A percentile compares a stretch with the other conserved stretches of the same genome.
phyloP scores from a whole-genome alignment of 768 basidiomycete species.

The Stropharia rugosoannulata region DNA sequence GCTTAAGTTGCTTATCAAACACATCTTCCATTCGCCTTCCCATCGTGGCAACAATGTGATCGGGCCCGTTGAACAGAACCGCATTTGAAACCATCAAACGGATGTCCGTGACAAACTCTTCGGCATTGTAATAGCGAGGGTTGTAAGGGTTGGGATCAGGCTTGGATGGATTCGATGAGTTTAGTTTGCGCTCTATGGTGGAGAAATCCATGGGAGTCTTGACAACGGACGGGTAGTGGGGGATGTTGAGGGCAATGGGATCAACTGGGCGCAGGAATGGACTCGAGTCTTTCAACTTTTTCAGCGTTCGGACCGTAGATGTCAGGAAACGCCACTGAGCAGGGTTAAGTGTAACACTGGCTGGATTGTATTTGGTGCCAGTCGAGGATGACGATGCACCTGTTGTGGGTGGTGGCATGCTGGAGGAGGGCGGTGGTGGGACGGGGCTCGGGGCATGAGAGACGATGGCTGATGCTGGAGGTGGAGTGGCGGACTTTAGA shows the following conservation, averaged over 20 bases:
- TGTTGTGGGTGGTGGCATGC: conserved; percentile 19
- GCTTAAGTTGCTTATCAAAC: conserved; percentile 87
- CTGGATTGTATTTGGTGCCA: conserved; percentile 12
- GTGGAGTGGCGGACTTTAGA: conserved; percentile 74
- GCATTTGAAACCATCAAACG: conserved; percentile 89
- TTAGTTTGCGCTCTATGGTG: conserved; percentile 88
- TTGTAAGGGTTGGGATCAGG: conserved; percentile 68
- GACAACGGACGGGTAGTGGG: conserved; percentile 86
- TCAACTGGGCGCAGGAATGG: conserved; percentile 92
- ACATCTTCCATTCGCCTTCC: conserved; percentile 80
- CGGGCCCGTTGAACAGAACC: conserved; percentile 89
- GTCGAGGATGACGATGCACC: conserved; percentile 16
- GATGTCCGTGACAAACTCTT: conserved; percentile 85
- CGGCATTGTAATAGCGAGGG: conserved; percentile 73
- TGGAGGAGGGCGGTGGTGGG: conserved; percentile 26
- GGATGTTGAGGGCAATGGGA: conserved; percentile 75
- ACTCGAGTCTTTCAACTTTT: conserved; percentile 79
- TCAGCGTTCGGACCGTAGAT: conserved; percentile 76
- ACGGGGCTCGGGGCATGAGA: conserved; percentile 36
- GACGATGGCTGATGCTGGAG: conserved; percentile 53
- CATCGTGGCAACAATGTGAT: conserved; percentile 76
- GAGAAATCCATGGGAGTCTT: conserved; percentile 92
- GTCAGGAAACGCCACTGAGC: conserved; percentile 80
- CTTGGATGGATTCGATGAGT: conserved; percentile 75
- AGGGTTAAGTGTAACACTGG: conserved; percentile 49